Conservation (phyloP, 495 filamentous ascomycete species). For the Aspergillus funiculosus region DNA sequence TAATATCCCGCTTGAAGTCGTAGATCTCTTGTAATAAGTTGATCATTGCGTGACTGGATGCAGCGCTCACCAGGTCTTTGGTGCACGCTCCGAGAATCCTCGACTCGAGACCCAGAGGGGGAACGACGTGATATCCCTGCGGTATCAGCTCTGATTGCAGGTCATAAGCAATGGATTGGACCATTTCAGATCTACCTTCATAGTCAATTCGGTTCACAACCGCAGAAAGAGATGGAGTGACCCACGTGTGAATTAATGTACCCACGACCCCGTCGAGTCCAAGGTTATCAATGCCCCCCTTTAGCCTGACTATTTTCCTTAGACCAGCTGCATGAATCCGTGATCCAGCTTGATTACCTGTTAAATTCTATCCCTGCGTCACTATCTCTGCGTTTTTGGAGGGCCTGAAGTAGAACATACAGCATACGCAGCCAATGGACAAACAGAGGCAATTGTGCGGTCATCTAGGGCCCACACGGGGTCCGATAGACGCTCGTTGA, state of each 20-base stretch:
- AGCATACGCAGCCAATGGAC: conserved; percentile 1
- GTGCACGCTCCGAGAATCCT: background rate
- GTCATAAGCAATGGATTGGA: conserved; percentile 6
- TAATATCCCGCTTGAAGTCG: background rate
- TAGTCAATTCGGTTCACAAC: background rate
- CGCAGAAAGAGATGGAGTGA: background rate
- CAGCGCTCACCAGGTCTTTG: background rate
- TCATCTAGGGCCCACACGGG: conserved; percentile 1
- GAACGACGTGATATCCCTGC: background rate
- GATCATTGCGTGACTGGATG: background rate
- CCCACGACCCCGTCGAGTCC: background rate
- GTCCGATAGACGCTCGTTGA: conserved; percentile 7
- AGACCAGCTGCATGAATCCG: too few species aligned
- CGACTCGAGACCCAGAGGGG: conserved; percentile 1
- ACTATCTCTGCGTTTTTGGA: too few species aligned
- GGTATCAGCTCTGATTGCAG: background rate
- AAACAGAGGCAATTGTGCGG: conserved; percentile 4
- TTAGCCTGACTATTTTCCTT: background rate
- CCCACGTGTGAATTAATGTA: background rate
- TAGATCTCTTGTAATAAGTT: background rate
- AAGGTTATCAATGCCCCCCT: background rate
- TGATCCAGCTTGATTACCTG: background rate
- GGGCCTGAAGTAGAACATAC: background rate
- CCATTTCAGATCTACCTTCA: background rate
- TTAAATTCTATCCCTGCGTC: background rate